Conservation (phyloP, 371 early-diverging fungal species). For the Mortierella sp. region DNA sequence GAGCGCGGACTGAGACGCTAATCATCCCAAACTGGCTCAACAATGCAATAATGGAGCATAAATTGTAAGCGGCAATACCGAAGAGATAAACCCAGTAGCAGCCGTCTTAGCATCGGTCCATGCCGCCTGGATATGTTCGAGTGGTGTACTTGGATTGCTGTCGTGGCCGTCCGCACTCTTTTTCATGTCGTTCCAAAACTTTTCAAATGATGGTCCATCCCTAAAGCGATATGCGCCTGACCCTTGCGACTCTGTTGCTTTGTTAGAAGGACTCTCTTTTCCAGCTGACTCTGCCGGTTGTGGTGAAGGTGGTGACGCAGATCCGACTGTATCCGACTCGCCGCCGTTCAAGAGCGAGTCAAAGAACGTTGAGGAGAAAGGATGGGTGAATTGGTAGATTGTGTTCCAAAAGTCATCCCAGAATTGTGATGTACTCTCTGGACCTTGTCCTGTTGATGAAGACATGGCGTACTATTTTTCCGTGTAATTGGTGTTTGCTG, state of each 20-base stretch:
- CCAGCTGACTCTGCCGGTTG: background rate
- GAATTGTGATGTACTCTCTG: slow-evolving; percentile 27
- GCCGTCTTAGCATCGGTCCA: slow-evolving; percentile 38
- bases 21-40: background rate
- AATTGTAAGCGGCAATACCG: slow-evolving; percentile 8
- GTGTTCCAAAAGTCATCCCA: slow-evolving; percentile 57
- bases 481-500: no score
- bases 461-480: background rate
- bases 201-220: slow-evolving; percentile 32
- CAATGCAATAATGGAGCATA: background rate
- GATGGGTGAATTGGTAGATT: slow-evolving; percentile 53
- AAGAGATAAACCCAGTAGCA: slow-evolving; percentile 29
- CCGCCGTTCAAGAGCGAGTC: slow-evolving; percentile 31
- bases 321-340: background rate
- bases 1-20: background rate
- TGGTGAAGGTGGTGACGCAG: background rate
- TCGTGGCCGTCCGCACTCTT: slow-evolving; percentile 11
- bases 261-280: background rate
- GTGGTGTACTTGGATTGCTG: background rate
- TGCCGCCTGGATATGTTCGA: slow-evolving; percentile 28
- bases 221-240: slow-evolving; percentile 15
- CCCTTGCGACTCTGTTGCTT: background rate
- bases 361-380: slow-evolving; percentile 53
- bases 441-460: background rate
- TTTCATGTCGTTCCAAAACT: slow-evolving; percentile 41